Percentiles rank a stretch among this genome's conserved stretches.
Conservation (phyloP, 202 grass and related monocot species). For the Cymbopogon flexuosus region DNA sequence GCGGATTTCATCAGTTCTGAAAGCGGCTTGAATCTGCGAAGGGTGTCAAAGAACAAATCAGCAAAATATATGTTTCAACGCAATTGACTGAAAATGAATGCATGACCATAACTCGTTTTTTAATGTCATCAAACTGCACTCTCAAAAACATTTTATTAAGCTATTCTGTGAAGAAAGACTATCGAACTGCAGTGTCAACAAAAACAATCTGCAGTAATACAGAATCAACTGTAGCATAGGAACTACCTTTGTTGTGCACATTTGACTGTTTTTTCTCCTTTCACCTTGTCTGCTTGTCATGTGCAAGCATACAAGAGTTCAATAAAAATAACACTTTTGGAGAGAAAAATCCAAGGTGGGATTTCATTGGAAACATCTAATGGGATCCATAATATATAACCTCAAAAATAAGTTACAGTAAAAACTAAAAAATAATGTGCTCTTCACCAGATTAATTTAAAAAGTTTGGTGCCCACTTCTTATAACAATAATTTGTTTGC, state of each 20-base stretch:
- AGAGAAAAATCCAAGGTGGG: not conserved
- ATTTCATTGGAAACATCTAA: not conserved
- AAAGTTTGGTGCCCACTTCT: not conserved
- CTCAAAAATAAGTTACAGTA: not conserved
- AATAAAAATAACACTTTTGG: not conserved
- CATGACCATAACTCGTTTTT: not conserved
- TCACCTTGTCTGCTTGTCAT: not conserved
- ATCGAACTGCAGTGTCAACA: not conserved
- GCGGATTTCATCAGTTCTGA: constrained; percentile 96
- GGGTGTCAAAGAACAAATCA: constrained; percentile 34
- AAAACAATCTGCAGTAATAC: not conserved
- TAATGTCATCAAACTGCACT: not conserved
- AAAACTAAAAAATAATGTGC: not conserved
- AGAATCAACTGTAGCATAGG: not conserved
- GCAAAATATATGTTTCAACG: not conserved
- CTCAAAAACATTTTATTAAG: not conserved
- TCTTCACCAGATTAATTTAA: not conserved
- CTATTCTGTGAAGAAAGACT: not conserved
- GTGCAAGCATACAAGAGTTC: not conserved
- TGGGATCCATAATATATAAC: not conserved
- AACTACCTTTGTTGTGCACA: not conserved
- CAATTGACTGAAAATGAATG: constrained; percentile 25
- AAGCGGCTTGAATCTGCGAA: constrained; percentile 88
- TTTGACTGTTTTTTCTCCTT: not conserved
- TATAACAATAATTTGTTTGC: not conserved